Evolutionary conservation across 1,284 basidiomycete species (phyloP).

Genomic region (Sanghuangporus sanghuang): DNA sequence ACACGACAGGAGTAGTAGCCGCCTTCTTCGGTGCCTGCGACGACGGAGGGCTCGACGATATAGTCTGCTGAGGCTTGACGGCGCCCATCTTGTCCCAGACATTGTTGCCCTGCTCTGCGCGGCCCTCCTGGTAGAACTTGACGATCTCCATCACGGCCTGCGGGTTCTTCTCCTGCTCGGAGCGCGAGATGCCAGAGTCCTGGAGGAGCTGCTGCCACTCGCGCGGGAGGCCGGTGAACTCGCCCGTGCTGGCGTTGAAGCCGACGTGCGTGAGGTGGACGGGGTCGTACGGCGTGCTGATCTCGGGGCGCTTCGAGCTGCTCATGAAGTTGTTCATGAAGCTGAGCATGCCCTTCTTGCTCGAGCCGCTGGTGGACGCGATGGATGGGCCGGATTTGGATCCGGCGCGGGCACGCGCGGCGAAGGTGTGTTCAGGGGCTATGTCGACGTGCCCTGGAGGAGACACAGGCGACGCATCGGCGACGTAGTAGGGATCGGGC

Average conservation of each 20-base stretch:
- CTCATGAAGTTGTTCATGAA: conserved; percentile 73
- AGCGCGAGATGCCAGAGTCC: conserved; percentile 92
- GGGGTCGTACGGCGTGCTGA: conserved; percentile 98
- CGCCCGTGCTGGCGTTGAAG: conserved; percentile 97
- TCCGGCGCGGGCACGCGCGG: conserved; percentile 39
- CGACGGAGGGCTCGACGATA: conserved; percentile 45
- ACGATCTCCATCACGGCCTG: conserved; percentile 99
- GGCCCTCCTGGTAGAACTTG: conserved; percentile 88
- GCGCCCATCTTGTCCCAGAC: conserved; percentile 80
- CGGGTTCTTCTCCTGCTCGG: conserved; percentile 96
- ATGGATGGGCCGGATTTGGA: conserved; percentile 56
- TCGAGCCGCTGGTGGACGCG: conserved; percentile 19
- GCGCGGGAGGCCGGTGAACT: conserved; percentile 96
- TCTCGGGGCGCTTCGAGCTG: conserved; percentile 81
- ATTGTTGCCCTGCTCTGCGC: conserved; percentile 54
- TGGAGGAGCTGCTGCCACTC: conserved; percentile 99
- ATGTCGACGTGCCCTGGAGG: conserved; percentile 27
- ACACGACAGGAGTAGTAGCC: conserved; percentile 20
- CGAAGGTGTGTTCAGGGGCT: conserved; percentile 22
- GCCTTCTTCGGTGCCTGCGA: conserved; percentile 47
- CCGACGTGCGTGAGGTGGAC: conserved; percentile 99
- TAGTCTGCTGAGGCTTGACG: conserved; percentile 3
- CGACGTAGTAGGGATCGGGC: conserved; percentile 41
- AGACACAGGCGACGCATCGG: conserved; percentile 33
- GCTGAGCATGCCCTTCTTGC: conserved; percentile 65